Conservation (phyloP, 169 alveolate genomes). For the Plasmodium falciparum region DNA sequence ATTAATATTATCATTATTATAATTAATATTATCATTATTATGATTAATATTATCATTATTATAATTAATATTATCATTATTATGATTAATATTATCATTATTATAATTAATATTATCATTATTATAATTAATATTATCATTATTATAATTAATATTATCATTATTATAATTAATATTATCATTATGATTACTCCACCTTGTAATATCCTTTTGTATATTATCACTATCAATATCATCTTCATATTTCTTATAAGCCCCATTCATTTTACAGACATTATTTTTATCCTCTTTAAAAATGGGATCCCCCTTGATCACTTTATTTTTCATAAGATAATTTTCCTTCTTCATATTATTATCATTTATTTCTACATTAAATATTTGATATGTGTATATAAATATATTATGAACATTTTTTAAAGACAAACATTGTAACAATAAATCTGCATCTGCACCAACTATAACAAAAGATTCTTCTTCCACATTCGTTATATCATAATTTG, state of each 20-base stretch:
- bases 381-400: constrained; percentile 78
- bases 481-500: too few relatives aligned
- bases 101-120: neutral
- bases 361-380: constrained; percentile 25
- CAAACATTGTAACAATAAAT: constrained; percentile 77
- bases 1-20: neutral
- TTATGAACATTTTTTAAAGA: constrained; percentile 76
- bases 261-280: too few relatives aligned
- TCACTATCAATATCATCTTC: too few relatives aligned
- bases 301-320: too few relatives aligned
- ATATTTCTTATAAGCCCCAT: too few relatives aligned
- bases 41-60: too few relatives aligned
- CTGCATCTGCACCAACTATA: constrained; percentile 83
- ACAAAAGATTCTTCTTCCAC: constrained; percentile 70
- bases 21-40: neutral
- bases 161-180: neutral
- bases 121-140: neutral
- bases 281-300: too few relatives aligned
- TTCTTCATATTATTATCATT: constrained; percentile 9
- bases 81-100: too few relatives aligned
- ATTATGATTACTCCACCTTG: neutral
- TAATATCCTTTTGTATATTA: too few relatives aligned
- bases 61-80: neutral
- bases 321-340: constrained; percentile 42
- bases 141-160: neutral